Conservation (phyloP, 345 rosid genomes). For the Punica granatum region DNA sequence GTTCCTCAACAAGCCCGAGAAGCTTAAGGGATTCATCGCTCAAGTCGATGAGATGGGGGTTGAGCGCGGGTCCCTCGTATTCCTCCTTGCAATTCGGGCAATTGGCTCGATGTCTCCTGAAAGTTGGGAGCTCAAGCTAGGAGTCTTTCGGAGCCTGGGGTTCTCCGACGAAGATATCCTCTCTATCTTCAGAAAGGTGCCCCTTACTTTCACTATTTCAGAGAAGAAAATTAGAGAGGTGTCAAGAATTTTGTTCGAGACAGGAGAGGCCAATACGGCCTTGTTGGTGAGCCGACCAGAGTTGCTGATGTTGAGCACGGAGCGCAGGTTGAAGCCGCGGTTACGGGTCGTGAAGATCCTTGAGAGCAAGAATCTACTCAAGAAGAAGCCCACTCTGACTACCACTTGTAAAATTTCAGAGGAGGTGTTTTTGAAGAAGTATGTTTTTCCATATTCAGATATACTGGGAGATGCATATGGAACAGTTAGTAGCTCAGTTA, state of each 20-base stretch:
- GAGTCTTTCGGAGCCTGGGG: slow-evolving; percentile 2
- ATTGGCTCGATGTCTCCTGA: slow-evolving; percentile 1
- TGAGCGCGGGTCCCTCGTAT: neutral
- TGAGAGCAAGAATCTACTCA: neutral
- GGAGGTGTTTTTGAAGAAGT: neutral
- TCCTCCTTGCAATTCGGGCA: neutral
- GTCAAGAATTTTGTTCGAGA: neutral
- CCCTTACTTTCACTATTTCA: neutral
- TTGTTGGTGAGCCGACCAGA: neutral
- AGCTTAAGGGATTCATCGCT: neutral
- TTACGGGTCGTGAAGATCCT: neutral
- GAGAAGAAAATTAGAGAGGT: slow-evolving; percentile 1
- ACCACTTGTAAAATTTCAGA: neutral
- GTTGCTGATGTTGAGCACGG: neutral
- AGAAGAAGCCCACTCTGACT: neutral
- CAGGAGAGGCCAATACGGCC: neutral
- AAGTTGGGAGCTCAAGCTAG: neutral
- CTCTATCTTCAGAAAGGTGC: neutral
- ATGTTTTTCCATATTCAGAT: neutral
- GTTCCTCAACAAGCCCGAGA: slow-evolving; percentile 2
- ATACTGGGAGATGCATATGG: neutral
- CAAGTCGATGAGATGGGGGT: neutral
- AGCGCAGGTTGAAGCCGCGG: neutral
- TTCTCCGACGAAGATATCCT: slow-evolving; percentile 2
- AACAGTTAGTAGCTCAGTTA: neutral